Conservation (phyloP, 202 grass and related monocot species). For the Elaeis oleifera region DNA sequence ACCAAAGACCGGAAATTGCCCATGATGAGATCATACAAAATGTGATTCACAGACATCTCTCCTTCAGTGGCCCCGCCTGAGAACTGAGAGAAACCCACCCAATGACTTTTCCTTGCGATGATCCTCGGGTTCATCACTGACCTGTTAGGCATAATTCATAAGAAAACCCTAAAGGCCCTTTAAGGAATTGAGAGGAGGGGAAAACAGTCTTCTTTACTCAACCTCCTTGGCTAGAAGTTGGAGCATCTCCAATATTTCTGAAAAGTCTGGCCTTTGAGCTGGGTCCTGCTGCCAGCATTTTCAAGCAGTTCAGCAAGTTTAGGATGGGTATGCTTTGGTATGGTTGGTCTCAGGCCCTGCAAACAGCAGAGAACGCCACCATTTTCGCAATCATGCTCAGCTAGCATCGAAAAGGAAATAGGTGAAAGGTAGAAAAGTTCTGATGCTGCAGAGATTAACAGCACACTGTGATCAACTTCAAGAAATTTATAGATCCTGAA, state of each 20-base stretch:
- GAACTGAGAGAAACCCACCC: conserved; percentile 31
- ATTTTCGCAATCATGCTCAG: not conserved
- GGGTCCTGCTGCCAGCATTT: conserved; percentile 39
- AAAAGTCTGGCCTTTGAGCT: conserved; percentile 28
- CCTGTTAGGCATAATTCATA: conserved; percentile 7
- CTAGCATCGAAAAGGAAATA: not conserved
- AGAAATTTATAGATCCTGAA: too few relatives aligned
- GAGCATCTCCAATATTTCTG: conserved; percentile 22
- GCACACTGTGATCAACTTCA: too few relatives aligned
- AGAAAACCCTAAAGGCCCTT: not conserved
- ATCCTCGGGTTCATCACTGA: conserved; percentile 5
- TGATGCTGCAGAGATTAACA: not conserved
- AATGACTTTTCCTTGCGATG: conserved; percentile 22
- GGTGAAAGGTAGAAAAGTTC: not conserved
- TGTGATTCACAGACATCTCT: not conserved
- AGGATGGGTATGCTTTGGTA: conserved; percentile 28
- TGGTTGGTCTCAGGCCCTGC: conserved; percentile 33
- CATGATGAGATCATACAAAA: too few relatives aligned
- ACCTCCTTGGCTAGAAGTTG: conserved; percentile 23
- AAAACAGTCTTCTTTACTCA: not conserved
- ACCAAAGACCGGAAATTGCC: too few relatives aligned
- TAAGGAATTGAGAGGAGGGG: not conserved
- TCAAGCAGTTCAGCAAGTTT: conserved; percentile 26
- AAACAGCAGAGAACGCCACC: not conserved
- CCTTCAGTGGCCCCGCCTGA: conserved; percentile 42